phyloP scores from a whole-genome alignment of 2,329 filamentous ascomycete genomes.

The Fusarium fujikuroi region DNA sequence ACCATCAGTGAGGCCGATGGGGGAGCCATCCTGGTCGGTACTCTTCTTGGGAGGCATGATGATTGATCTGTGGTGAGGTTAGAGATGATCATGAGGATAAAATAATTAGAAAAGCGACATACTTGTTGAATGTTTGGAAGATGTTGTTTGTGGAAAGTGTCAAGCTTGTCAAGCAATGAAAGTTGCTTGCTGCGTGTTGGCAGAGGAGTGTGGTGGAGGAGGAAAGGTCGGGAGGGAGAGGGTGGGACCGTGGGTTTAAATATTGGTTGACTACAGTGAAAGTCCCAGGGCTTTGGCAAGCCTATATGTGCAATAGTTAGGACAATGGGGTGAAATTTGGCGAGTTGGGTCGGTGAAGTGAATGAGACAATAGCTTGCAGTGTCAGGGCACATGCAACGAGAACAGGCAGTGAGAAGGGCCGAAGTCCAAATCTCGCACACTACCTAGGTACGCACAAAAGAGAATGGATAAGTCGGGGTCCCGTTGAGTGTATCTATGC shows the following conservation, averaged over 20 bases:
- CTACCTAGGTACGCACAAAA: too few species aligned
- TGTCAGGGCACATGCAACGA: constrained; percentile 4
- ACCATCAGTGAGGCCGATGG: constrained; percentile 46
- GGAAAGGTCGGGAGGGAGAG: constrained; percentile 12
- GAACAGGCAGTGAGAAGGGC: background rate
- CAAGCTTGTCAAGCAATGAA: background rate
- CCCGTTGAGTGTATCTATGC: too few species aligned
- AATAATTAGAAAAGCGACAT: background rate
- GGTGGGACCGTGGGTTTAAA: constrained; percentile 1
- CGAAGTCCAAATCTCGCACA: background rate
- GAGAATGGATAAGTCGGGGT: background rate
- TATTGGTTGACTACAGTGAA: background rate
- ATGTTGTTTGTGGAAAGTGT: background rate
- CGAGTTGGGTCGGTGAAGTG: background rate
- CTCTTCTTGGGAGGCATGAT: constrained; percentile 50
- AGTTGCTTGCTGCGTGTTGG: background rate
- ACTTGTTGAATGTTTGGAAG: background rate
- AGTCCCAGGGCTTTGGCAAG: background rate
- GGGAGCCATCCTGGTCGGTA: constrained; percentile 28
- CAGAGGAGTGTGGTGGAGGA: constrained; percentile 5
- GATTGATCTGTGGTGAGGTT: constrained; percentile 8
- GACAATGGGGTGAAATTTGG: background rate
- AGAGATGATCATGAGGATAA: background rate
- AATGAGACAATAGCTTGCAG: constrained; percentile 3
- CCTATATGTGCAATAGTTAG: background rate